phyloP scores from a whole-genome alignment of 345 rosid species.

The Citrus cavaleriei region DNA sequence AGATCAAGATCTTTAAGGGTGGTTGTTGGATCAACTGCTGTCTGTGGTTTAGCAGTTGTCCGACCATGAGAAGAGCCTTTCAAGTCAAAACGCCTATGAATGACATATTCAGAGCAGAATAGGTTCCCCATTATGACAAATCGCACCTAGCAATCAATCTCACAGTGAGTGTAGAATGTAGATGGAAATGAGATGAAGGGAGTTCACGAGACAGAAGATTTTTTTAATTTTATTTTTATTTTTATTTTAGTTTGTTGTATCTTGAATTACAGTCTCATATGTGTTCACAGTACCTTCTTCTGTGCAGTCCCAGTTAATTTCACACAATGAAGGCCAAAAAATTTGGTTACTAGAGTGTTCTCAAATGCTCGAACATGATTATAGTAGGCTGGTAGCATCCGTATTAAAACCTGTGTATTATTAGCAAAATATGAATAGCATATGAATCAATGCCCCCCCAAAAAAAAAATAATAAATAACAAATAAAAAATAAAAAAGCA shows the following conservation, averaged over 20 bases:
- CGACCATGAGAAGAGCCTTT: constrained; percentile 99
- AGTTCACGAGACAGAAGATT: neutral
- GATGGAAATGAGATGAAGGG: neutral
- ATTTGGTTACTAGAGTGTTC: constrained; percentile 90
- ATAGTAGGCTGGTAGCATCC: constrained; percentile 96
- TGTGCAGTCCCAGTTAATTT: constrained; percentile 74
- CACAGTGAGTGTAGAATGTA: constrained; percentile 10
- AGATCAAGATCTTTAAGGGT: constrained; percentile 98
- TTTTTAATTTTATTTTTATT: neutral
- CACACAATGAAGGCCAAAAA: constrained; percentile 94
- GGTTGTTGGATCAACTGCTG: constrained; percentile 82
- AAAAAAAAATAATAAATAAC: no score
- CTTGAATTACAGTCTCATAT: neutral
- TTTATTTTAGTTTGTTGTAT: neutral
- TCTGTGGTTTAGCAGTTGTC: constrained; percentile 68
- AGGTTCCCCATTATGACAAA: constrained; percentile 96
- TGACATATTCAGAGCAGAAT: constrained; percentile 64
- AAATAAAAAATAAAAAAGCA: neutral
- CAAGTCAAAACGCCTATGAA: constrained; percentile 90
- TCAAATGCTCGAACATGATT: constrained; percentile 88
- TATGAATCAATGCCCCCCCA: neutral
- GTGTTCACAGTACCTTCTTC: constrained; percentile 60
- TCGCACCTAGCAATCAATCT: constrained; percentile 52
- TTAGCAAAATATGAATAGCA: neutral
- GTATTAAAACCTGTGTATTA: constrained; percentile 65